A percentile compares a stretch with the other conserved stretches of the same genome.
Evolutionary conservation across 2,329 filamentous ascomycete species (phyloP).

Genomic region (Beauveria sp.): DNA sequence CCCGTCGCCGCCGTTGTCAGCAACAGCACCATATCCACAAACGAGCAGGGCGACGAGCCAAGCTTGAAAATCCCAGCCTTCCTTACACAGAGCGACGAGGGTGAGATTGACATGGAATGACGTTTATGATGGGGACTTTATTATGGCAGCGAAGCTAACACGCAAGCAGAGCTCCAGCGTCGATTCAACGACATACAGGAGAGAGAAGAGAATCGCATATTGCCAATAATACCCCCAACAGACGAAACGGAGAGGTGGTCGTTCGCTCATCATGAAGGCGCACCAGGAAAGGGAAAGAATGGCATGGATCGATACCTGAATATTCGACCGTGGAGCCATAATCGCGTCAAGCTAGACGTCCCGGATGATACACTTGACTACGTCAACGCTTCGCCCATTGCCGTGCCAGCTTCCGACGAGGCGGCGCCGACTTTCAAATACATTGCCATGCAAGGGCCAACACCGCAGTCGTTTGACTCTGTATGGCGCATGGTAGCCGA

Average conservation of each 20-base stretch:
- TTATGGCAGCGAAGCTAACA: neutral
- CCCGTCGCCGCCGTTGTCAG: conserved; percentile 26
- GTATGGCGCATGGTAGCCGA: conserved; percentile 96
- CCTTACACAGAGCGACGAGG: conserved; percentile 28
- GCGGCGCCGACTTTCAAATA: conserved; percentile 48
- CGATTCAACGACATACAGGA: conserved; percentile 48
- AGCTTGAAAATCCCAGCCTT: conserved; percentile 29
- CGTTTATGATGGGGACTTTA: neutral
- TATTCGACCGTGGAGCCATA: conserved; percentile 83
- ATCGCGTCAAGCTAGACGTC: conserved; percentile 74
- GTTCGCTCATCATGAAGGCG: conserved; percentile 27
- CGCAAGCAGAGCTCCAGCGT: conserved; percentile 35
- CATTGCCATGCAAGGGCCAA: conserved; percentile 93
- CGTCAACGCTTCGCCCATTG: conserved; percentile 73
- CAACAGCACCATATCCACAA: conserved; percentile 24
- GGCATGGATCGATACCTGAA: conserved; percentile 77
- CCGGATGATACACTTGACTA: conserved; percentile 67
- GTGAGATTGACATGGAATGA: conserved; percentile 17
- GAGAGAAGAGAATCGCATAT: conserved; percentile 36
- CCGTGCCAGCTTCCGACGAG: conserved; percentile 37
- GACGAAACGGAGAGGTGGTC: conserved; percentile 26
- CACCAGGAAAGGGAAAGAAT: conserved; percentile 20
- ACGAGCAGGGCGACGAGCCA: conserved; percentile 15
- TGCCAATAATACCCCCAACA: conserved; percentile 32
- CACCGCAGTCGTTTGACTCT: conserved; percentile 64